Percentiles rank a stretch among this genome's conserved stretches.
These are phyloP conservation scores for Acacia crassicarpa DNA, from an alignment of 306 rosid species.

Conservation along the genomic window DNA sequence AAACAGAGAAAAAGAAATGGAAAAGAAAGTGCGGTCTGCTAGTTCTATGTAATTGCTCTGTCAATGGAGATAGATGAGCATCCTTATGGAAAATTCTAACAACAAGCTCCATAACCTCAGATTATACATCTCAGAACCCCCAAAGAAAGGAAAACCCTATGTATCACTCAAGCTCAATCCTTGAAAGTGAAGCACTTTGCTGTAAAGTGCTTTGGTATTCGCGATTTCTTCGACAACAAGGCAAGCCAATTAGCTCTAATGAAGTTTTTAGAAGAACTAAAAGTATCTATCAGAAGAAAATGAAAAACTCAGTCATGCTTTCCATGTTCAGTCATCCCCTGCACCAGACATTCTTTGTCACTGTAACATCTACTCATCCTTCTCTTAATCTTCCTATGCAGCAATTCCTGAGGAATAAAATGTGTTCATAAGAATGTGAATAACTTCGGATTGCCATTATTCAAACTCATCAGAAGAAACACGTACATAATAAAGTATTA, in stretches of 20 bases:
- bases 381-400: conserved; percentile 59
- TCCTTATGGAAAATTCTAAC: conserved; percentile 38
- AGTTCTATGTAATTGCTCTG: conserved; percentile 43
- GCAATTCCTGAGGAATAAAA: conserved; percentile 67
- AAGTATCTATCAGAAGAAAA: conserved; percentile 41
- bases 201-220: conserved; percentile 45
- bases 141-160: conserved; percentile 54
- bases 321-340: conserved; percentile 42
- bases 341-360: conserved; percentile 44
- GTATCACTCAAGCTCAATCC: conserved; percentile 52
- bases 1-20: not conserved
- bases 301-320: conserved; percentile 17
- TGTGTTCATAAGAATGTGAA: conserved; percentile 24
- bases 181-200: conserved; percentile 41
- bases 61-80: conserved; percentile 41
- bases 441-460: not conserved
- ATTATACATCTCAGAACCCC: conserved; percentile 58
- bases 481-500: not conserved
- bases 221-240: conserved; percentile 44
- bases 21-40: conserved; percentile 33
- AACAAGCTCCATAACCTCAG: conserved; percentile 54
- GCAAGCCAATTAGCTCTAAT: conserved; percentile 57
- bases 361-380: conserved; percentile 35
- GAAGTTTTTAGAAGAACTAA: conserved; percentile 40
- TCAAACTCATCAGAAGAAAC: not conserved